Percentiles rank a stretch among this genome's conserved stretches.
These are phyloP conservation scores for Ustilago shanxiensis DNA, from an alignment of 1,284 basidiomycete species.

Conservation along the genomic window DNA sequence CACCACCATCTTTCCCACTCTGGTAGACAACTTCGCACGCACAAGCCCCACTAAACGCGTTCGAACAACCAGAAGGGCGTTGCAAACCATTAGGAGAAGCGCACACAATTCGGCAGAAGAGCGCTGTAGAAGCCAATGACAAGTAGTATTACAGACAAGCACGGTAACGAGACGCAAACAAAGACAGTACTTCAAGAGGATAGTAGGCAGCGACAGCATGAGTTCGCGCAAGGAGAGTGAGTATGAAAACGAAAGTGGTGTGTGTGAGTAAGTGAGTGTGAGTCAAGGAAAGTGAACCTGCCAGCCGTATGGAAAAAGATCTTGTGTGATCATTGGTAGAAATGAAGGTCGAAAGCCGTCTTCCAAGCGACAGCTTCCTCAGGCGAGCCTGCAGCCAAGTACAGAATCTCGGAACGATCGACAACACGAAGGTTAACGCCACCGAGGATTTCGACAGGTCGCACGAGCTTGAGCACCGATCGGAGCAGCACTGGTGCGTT, in stretches of 20 bases:
- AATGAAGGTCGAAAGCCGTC: slow-evolving; percentile 56
- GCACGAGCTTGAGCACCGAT: slow-evolving; percentile 32
- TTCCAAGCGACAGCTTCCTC: slow-evolving; percentile 56
- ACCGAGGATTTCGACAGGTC: slow-evolving; percentile 49
- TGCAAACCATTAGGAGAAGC: background rate
- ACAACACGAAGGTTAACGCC: slow-evolving; percentile 54
- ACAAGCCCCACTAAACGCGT: no score
- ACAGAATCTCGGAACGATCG: slow-evolving; percentile 53
- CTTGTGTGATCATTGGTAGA: slow-evolving; percentile 32
- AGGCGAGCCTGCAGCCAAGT: slow-evolving; percentile 46
- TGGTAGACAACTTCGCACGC: background rate
- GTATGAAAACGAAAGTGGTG: slow-evolving; percentile 2
- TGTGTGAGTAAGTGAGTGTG: background rate
- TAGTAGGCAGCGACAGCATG: background rate
- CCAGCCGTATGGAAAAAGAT: background rate
- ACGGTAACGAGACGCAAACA: slow-evolving; percentile 10
- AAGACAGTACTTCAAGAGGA: slow-evolving; percentile 5
- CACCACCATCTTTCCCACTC: background rate
- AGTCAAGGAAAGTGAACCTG: background rate
- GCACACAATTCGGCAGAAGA: background rate
- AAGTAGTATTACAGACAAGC: slow-evolving; percentile 32
- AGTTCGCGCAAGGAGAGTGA: slow-evolving; percentile 7
- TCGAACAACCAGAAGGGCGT: background rate
- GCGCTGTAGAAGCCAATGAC: slow-evolving; percentile 6
- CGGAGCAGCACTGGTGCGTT: slow-evolving; percentile 32